Evolutionary conservation across 2,329 filamentous ascomycete species (phyloP).

Genomic region (Arthrobotrys musiformis): DNA sequence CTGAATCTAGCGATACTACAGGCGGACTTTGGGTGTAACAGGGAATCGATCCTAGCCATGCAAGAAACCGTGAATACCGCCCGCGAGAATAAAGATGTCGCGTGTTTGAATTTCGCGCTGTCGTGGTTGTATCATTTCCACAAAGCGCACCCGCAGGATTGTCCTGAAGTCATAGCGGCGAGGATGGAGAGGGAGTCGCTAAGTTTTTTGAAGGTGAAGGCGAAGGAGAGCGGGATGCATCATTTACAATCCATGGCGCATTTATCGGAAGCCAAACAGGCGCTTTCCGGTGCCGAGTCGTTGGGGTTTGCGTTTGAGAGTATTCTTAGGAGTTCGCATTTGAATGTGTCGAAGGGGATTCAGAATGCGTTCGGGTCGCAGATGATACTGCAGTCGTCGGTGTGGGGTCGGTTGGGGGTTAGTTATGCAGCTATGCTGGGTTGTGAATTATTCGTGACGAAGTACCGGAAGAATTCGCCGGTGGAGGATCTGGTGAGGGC

Average conservation of each 20-base stretch:
- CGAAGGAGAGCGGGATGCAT: conserved; percentile 87
- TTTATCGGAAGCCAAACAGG: conserved; percentile 84
- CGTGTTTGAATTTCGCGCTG: conserved; percentile 91
- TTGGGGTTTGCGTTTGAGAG: conserved; percentile 72
- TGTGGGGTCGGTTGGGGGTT: conserved; percentile 80
- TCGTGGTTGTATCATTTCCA: conserved; percentile 96
- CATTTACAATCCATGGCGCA: conserved; percentile 83
- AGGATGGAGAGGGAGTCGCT: conserved; percentile 84
- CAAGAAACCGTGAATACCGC: conserved; percentile 95
- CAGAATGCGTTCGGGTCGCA: conserved; percentile 78
- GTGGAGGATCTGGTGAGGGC: conserved; percentile 84
- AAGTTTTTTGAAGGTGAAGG: conserved; percentile 83
- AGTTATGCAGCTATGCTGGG: conserved; percentile 69
- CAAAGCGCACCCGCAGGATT: conserved; percentile 78
- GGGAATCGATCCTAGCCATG: conserved; percentile 91
- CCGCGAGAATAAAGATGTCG: conserved; percentile 89
- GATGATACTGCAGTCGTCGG: conserved; percentile 75
- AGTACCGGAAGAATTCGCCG: conserved; percentile 72
- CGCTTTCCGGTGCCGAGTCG: conserved; percentile 71
- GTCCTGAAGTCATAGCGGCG: conserved; percentile 78
- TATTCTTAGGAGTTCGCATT: conserved; percentile 82
- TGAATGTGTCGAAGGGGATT: conserved; percentile 81
- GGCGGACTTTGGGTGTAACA: conserved; percentile 91
- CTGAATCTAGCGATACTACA: conserved; percentile 94
- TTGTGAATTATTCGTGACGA: conserved; percentile 79